Percentiles rank a stretch among this genome's conserved stretches.
Conservation (phyloP, 1,284 basidiomycete genomes). For the Xerocomus cyaneibrunnescens region DNA sequence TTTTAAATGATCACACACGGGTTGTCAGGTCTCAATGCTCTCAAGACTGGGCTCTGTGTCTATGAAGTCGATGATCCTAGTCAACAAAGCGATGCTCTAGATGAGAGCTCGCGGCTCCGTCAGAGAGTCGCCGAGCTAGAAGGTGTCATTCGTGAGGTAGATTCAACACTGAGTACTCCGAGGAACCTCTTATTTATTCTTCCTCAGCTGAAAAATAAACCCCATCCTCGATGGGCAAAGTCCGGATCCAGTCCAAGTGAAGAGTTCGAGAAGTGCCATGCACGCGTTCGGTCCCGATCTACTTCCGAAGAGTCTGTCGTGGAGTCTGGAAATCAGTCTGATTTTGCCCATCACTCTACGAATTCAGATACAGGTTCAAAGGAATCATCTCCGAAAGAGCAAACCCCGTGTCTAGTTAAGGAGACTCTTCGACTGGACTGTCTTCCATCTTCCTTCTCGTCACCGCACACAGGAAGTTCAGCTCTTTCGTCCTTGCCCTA, state of each 20-base stretch:
- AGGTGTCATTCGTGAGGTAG: slow-evolving; percentile 76
- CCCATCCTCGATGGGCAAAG: slow-evolving; percentile 64
- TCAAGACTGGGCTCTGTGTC: slow-evolving; percentile 75
- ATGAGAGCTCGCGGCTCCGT: slow-evolving; percentile 66
- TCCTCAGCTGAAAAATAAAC: slow-evolving; percentile 63
- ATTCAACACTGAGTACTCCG: slow-evolving; percentile 6
- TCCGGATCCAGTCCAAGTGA: slow-evolving; percentile 28
- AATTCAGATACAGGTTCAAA: slow-evolving; percentile 3
- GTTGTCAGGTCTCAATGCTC: slow-evolving; percentile 4
- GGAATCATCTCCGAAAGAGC: slow-evolving; percentile 4
- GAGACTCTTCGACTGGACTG: slow-evolving; percentile 10
- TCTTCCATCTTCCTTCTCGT: slow-evolving; percentile 14
- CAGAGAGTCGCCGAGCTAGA: slow-evolving; percentile 81
- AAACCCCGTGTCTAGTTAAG: neutral
- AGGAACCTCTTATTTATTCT: slow-evolving; percentile 5
- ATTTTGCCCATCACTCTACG: neutral
- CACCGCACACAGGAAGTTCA: slow-evolving; percentile 8
- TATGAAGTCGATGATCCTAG: slow-evolving; percentile 81
- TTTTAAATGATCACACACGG: neutral
- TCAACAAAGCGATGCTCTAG: slow-evolving; percentile 50
- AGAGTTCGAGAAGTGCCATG: slow-evolving; percentile 29
- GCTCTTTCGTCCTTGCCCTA: slow-evolving; percentile 9
- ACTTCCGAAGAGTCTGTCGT: slow-evolving; percentile 12
- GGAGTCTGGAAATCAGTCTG: slow-evolving; percentile 6
- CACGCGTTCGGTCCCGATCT: slow-evolving; percentile 20